Percentiles rank a stretch among this genome's conserved stretches.
Conservation (phyloP, 1,139 yeast genomes). For the Candida albicans region DNA sequence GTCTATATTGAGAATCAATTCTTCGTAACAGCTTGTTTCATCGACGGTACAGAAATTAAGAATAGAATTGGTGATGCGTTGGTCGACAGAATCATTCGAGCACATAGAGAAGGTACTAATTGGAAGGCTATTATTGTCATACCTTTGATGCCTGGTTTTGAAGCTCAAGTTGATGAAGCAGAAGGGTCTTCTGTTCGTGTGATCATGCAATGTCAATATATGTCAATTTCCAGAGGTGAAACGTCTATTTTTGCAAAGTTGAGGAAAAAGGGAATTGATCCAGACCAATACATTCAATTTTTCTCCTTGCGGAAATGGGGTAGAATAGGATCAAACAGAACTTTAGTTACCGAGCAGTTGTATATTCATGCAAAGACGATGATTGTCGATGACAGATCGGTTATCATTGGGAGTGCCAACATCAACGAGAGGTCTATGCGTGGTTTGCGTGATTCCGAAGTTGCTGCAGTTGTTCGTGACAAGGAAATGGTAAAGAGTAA, state of each 20-base stretch:
- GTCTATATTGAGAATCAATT: conserved; percentile 95
- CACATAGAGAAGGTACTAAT: conserved; percentile 68
- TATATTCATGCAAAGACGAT: conserved; percentile 91
- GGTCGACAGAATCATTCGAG: conserved; percentile 89
- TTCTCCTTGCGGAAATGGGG: conserved; percentile 96
- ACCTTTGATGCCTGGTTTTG: conserved; percentile 98
- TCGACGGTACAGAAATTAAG: conserved; percentile 83
- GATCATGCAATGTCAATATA: conserved; percentile 95
- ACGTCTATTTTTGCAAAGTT: conserved; percentile 87
- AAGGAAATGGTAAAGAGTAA: conserved; percentile 67
- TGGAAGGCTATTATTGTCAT: conserved; percentile 93
- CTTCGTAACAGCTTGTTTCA: conserved; percentile 82
- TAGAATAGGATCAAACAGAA: conserved; percentile 72
- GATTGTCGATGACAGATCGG: conserved; percentile 92
- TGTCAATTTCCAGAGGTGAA: conserved; percentile 89
- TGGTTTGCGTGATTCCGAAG: conserved; percentile 91
- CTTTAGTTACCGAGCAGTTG: conserved; percentile 83
- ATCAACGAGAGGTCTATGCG: conserved; percentile 95
- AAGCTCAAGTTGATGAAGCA: conserved; percentile 87
- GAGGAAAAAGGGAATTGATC: conserved; percentile 76
- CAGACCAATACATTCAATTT: conserved; percentile 89
- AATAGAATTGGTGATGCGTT: conserved; percentile 95
- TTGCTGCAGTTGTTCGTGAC: conserved; percentile 86
- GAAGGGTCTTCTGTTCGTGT: conserved; percentile 94
- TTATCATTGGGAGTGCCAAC: conserved; percentile 95